Conservation (phyloP, 495 filamentous ascomycete genomes). For the Lasiosphaeria miniovina region DNA sequence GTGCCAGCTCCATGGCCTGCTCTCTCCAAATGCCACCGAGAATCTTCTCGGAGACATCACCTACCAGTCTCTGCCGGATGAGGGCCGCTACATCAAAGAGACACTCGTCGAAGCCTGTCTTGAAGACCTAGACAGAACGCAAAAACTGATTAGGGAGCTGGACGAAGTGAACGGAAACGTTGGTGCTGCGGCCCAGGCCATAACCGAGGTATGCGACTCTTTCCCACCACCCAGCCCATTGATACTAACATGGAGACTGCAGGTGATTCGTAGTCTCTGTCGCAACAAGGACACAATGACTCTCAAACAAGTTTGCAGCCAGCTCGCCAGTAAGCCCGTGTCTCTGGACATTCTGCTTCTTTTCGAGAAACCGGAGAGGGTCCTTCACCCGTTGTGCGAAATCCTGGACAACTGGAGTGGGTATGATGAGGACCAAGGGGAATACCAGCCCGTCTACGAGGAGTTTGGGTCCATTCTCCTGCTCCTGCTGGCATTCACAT, state of each 20-base stretch:
- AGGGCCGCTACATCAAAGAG: conserved; percentile 73
- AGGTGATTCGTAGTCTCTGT: conserved; percentile 78
- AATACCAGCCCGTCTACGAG: conserved; percentile 95
- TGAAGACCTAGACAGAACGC: conserved; percentile 65
- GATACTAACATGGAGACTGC: conserved; percentile 3
- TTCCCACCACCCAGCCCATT: neutral
- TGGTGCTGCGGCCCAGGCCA: conserved; percentile 77
- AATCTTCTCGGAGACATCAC: conserved; percentile 80
- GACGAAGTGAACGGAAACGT: conserved; percentile 95
- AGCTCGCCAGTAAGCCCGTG: conserved; percentile 72
- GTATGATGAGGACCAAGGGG: conserved; percentile 90
- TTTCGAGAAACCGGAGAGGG: conserved; percentile 70
- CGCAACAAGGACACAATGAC: conserved; percentile 85
- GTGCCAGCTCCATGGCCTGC: conserved; percentile 79
- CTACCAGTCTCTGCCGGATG: conserved; percentile 72
- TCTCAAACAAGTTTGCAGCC: conserved; percentile 77
- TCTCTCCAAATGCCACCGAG: conserved; percentile 75
- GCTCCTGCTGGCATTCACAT: conserved; percentile 74
- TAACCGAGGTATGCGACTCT: conserved; percentile 62
- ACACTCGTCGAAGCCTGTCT: conserved; percentile 71
- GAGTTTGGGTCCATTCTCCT: conserved; percentile 90
- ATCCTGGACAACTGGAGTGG: conserved; percentile 79
- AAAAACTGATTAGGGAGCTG: conserved; percentile 72
- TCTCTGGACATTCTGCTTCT: conserved; percentile 82
- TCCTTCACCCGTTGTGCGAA: conserved; percentile 80